phyloP scores from a whole-genome alignment of 768 basidiomycete genomes.

The Coprinopsis sp. region DNA sequence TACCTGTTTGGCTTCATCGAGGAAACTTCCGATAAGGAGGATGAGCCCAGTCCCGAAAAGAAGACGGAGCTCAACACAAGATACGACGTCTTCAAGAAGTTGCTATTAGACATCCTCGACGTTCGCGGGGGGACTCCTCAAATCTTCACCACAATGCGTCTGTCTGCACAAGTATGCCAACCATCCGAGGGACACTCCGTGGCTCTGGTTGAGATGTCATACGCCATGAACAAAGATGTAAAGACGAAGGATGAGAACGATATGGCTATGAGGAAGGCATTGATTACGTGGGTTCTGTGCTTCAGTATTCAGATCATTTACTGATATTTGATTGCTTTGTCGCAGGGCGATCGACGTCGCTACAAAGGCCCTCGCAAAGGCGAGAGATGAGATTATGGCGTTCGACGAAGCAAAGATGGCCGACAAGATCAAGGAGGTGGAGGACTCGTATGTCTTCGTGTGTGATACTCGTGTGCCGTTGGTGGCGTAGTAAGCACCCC shows the following conservation, averaged over 20 bases:
- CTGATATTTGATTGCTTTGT: background rate
- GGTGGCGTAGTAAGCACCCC: background rate
- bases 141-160: slow-evolving; percentile 15
- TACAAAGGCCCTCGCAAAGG: too few relatives aligned
- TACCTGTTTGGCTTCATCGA: background rate
- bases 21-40: background rate
- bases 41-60: too few relatives aligned
- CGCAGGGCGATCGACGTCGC: slow-evolving; percentile 3
- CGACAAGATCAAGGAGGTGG: background rate
- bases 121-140: slow-evolving; percentile 4
- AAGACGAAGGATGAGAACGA: background rate
- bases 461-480: background rate
- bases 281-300: background rate
- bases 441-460: background rate
- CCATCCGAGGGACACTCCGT: slow-evolving; percentile 19
- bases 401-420: background rate
- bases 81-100: background rate
- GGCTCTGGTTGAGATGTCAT: slow-evolving; percentile 16
- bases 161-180: slow-evolving; percentile 14
- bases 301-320: background rate
- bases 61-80: background rate
- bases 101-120: background rate
- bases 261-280: background rate
- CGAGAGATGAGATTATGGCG: background rate
- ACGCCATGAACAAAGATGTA: background rate